A percentile compares a stretch with the other conserved stretches of the same genome.
Conservation (phyloP, 148 eudicot species). For the Bassia scoparia region DNA sequence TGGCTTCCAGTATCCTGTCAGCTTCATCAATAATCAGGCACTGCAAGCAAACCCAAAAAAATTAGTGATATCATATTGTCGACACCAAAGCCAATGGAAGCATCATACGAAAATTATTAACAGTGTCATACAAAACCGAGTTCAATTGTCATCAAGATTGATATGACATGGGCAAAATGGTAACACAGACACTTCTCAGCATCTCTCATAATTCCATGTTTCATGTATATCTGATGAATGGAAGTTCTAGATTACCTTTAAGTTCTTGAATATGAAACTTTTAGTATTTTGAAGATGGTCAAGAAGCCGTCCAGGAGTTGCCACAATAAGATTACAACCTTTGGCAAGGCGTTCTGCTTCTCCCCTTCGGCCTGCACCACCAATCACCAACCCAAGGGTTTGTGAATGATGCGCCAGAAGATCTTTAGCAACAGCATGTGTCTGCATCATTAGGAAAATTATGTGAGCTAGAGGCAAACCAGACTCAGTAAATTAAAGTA, state of each 20-base stretch:
- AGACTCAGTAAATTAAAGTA: neutral
- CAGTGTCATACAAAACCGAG: neutral
- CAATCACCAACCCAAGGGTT: slow-evolving; percentile 81
- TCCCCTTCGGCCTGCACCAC: slow-evolving; percentile 67
- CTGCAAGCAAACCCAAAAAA: slow-evolving; percentile 42
- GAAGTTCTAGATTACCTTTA: slow-evolving; percentile 43
- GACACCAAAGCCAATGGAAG: neutral
- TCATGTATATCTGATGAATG: neutral
- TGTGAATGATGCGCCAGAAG: slow-evolving; percentile 85
- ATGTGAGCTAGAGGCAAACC: neutral
- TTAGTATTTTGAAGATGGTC: slow-evolving; percentile 86
- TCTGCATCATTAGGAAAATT: slow-evolving; percentile 39
- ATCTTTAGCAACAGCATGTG: slow-evolving; percentile 83
- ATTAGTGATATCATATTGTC: neutral
- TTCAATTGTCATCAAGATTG: neutral
- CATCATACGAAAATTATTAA: neutral
- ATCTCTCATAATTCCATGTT: neutral
- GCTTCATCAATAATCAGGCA: slow-evolving; percentile 91
- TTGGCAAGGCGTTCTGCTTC: slow-evolving; percentile 82
- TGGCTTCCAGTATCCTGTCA: slow-evolving; percentile 87
- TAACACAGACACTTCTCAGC: neutral
- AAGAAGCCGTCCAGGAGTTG: slow-evolving; percentile 93
- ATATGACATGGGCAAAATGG: neutral
- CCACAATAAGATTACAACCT: slow-evolving; percentile 81
- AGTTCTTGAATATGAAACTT: slow-evolving; percentile 68